Evolutionary conservation across 768 basidiomycete species (phyloP), one percentile per base, ranked within the genome.

Genomic region (Lactifluus subvellereus): DNA sequence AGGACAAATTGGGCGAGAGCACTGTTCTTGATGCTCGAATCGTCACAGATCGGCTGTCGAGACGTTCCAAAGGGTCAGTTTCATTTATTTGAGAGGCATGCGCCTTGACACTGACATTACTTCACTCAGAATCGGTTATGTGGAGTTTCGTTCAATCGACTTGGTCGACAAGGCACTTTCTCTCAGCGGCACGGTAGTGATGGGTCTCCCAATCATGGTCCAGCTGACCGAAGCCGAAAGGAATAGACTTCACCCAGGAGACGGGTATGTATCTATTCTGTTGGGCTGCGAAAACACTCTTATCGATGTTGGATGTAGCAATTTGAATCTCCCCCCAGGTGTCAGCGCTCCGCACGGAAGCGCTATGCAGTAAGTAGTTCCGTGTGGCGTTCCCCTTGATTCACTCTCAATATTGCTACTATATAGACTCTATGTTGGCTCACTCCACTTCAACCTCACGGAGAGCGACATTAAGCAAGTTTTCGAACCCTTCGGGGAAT

Each of bases 401-500:
- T 9, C 65, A 27, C 22, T 60, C 35, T 50, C 30, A 48, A 48
- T 42, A 37, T 54, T 64, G 54, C 14, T 38, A 62, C 13, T 72
- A 61, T 64, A 6, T 68, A 94, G 95, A 74, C 84, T 99, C 74
- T 99, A 97, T 74, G 94, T 99, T 74, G 94, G 94, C 61, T 96
- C 94, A 64, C 79, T 99, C 51, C 93, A 98, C 76, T 97, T 96
- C 80, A 95, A 94, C 75, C 87, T 99, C 64, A 91, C 93, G 59
- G 91, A 97, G 77, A 88, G 92, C 69, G 96, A 99, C 79, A 89
- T 99, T 78, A 91, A 89, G 77, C 94, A 98, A 84, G 96, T 99
- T 69, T 99, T 99, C 75, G 94, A 97, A 73, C 94, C 96, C 10
- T 99, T 98, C 74, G 97, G 97, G 70, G 91, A 95, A 77, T 82